phyloP scores from a whole-genome alignment of 441 rosid genomes.

The Populus hybrid region DNA sequence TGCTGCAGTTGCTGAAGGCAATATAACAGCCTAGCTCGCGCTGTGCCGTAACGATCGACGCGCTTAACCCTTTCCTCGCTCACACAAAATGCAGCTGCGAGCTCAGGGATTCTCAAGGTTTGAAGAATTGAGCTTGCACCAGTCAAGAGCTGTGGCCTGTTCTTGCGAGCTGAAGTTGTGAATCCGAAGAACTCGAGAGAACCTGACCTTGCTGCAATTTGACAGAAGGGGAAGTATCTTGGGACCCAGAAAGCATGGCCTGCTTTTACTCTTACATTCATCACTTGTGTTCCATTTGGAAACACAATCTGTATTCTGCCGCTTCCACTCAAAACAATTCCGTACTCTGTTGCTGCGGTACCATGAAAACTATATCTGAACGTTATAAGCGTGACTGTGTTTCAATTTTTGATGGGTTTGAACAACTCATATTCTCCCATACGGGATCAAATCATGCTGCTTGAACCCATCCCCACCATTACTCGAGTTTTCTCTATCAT shows the following conservation, averaged over 20 bases:
- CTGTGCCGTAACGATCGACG: slow-evolving; percentile 37
- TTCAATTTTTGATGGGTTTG: no score
- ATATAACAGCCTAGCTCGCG: slow-evolving; percentile 47
- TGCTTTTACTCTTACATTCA: slow-evolving; percentile 47
- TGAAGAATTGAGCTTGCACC: slow-evolving; percentile 55
- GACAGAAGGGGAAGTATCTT: slow-evolving; percentile 79
- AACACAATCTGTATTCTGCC: slow-evolving; percentile 63
- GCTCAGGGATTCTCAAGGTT: slow-evolving; percentile 41
- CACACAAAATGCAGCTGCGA: slow-evolving; percentile 47
- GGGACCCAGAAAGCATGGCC: slow-evolving; percentile 83
- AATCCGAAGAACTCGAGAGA: slow-evolving; percentile 78
- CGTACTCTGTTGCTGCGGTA: slow-evolving; percentile 58
- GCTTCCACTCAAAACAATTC: slow-evolving; percentile 54
- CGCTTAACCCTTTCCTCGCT: slow-evolving; percentile 36
- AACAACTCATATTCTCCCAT: no score
- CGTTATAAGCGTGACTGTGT: no score
- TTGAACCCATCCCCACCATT: no score
- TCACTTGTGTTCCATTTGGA: slow-evolving; percentile 73
- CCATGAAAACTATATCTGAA: no score
- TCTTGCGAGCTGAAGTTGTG: slow-evolving; percentile 72
- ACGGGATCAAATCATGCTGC: no score
- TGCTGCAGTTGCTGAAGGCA: slow-evolving; percentile 57
- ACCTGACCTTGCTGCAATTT: slow-evolving; percentile 55
- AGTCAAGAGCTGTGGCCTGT: slow-evolving; percentile 71
- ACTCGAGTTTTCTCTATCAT: no score